Conservation (phyloP, 805 yeast genomes). For the Candida peoriensis region DNA sequence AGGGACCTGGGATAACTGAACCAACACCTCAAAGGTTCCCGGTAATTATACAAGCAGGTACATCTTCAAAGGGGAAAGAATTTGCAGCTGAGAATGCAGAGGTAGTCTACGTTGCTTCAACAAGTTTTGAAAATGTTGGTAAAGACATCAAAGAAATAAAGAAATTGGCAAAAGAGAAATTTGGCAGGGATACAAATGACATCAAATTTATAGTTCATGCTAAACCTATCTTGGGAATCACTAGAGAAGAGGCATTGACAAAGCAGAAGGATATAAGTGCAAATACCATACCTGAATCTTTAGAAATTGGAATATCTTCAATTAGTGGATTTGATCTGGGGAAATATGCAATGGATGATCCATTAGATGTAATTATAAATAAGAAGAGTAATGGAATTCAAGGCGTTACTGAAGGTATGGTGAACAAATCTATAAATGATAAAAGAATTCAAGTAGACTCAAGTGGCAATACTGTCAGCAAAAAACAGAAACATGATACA, state of each 20-base stretch:
- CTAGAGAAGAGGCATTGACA: slow-evolving; percentile 34
- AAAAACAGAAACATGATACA: slow-evolving; percentile 2
- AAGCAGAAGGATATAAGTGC: slow-evolving; percentile 30
- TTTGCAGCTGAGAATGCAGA: slow-evolving; percentile 41
- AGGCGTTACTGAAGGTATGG: slow-evolving; percentile 7
- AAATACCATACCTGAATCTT: slow-evolving; percentile 32
- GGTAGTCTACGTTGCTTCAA: slow-evolving; percentile 29
- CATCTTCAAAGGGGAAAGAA: slow-evolving; percentile 32
- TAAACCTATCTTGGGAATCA: slow-evolving; percentile 33
- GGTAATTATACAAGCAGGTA: slow-evolving; percentile 37
- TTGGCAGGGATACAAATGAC: slow-evolving; percentile 31
- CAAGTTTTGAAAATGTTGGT: slow-evolving; percentile 21
- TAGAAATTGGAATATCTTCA: slow-evolving; percentile 37
- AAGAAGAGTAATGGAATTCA: slow-evolving; percentile 28
- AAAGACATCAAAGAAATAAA: slow-evolving; percentile 14
- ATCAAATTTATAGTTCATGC: slow-evolving; percentile 35
- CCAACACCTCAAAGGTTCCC: slow-evolving; percentile 42
- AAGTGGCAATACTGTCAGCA: slow-evolving; percentile 4
- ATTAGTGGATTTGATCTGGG: slow-evolving; percentile 39
- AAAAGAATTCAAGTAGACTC: slow-evolving; percentile 28
- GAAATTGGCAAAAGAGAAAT: slow-evolving; percentile 27
- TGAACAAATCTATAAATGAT: slow-evolving; percentile 29
- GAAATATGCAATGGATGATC: slow-evolving; percentile 24
- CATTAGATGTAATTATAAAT: slow-evolving; percentile 27
- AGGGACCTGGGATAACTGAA: slow-evolving; percentile 31